Evolutionary conservation across 129 eudicot species (phyloP).

Genomic region (Tanacetum coccineum): DNA sequence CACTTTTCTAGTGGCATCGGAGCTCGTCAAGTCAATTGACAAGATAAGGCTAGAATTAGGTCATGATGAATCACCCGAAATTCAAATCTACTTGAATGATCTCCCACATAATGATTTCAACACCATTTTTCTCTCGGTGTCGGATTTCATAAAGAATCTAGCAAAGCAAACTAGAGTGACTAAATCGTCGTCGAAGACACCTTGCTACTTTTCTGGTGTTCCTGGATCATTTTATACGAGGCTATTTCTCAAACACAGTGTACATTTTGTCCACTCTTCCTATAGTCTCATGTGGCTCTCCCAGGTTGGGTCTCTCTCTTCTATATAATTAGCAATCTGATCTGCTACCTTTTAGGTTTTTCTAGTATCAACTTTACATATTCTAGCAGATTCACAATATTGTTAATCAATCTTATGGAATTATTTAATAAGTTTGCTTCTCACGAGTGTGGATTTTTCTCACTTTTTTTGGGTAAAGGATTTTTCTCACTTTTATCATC

Average conservation of each 20-base stretch:
- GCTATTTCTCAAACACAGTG: conserved; percentile 39
- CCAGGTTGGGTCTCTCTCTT: conserved; percentile 23
- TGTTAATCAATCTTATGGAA: too few species aligned
- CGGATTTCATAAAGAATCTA: conserved; percentile 38
- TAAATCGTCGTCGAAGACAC: conserved; percentile 22
- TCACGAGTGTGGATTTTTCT: too few species aligned
- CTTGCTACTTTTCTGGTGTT: conserved; percentile 50
- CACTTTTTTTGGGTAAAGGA: too few species aligned
- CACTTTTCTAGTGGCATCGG: too few species aligned
- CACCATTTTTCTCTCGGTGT: conserved; percentile 45
- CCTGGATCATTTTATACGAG: conserved; percentile 72
- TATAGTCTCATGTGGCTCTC: conserved; percentile 85
- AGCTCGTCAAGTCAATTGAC: conserved; percentile 38
- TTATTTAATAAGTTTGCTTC: too few species aligned
- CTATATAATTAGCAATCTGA: too few species aligned
- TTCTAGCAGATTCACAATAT: too few species aligned
- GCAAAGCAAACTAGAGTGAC: conserved; percentile 18
- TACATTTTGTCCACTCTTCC: conserved; percentile 78
- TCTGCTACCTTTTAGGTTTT: too few species aligned
- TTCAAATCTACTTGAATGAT: conserved; percentile 62
- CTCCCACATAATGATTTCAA: conserved; percentile 87
- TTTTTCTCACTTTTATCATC: too few species aligned
- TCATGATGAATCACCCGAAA: conserved; percentile 35
- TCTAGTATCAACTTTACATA: too few species aligned
- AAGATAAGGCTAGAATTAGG: conserved; percentile 25